Percentiles rank a stretch among this genome's conserved stretches.
phyloP scores from a whole-genome alignment of 768 basidiomycete genomes.

The Gloeophyllum trabeum region DNA sequence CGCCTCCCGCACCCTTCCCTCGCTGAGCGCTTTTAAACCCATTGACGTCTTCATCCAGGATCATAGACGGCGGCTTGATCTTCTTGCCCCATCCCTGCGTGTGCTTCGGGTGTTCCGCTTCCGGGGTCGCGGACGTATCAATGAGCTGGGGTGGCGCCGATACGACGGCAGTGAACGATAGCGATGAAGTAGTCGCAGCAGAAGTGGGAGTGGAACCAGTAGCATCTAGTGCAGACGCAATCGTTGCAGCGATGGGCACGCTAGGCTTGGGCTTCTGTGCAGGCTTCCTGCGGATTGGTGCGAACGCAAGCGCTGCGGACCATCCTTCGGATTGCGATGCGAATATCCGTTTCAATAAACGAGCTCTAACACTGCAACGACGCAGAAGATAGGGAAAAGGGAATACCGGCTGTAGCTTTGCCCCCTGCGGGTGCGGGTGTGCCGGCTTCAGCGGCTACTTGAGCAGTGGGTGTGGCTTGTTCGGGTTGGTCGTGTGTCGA shows the following conservation, averaged over 20 bases:
- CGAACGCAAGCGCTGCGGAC: slow-evolving; percentile 86
- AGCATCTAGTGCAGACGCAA: slow-evolving; percentile 18
- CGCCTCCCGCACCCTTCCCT: slow-evolving; percentile 41
- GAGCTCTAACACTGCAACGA: slow-evolving; percentile 33
- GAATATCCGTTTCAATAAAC: slow-evolving; percentile 39
- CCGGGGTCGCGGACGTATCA: slow-evolving; percentile 15
- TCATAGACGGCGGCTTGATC: slow-evolving; percentile 84
- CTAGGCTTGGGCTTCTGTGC: slow-evolving; percentile 46
- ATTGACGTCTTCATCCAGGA: slow-evolving; percentile 82
- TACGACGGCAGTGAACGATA: slow-evolving; percentile 53
- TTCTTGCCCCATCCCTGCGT: slow-evolving; percentile 76
- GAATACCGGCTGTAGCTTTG: slow-evolving; percentile 47
- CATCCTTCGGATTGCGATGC: slow-evolving; percentile 44
- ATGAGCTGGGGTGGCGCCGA: slow-evolving; percentile 59
- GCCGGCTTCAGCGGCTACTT: slow-evolving; percentile 13
- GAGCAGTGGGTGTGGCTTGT: slow-evolving; percentile 14
- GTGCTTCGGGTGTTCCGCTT: slow-evolving; percentile 22
- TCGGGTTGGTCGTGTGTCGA: slow-evolving; percentile 14
- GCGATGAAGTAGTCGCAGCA: slow-evolving; percentile 12
- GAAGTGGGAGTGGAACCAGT: slow-evolving; percentile 9
- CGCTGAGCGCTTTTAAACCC: slow-evolving; percentile 58
- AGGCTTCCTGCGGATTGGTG: slow-evolving; percentile 59
- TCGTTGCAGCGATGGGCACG: slow-evolving; percentile 49
- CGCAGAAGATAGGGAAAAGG: slow-evolving; percentile 30
- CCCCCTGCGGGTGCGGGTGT: slow-evolving; percentile 20